Evolutionary conservation across 2,329 filamentous ascomycete species (phyloP).

Genomic region (Venturia carpophila): DNA sequence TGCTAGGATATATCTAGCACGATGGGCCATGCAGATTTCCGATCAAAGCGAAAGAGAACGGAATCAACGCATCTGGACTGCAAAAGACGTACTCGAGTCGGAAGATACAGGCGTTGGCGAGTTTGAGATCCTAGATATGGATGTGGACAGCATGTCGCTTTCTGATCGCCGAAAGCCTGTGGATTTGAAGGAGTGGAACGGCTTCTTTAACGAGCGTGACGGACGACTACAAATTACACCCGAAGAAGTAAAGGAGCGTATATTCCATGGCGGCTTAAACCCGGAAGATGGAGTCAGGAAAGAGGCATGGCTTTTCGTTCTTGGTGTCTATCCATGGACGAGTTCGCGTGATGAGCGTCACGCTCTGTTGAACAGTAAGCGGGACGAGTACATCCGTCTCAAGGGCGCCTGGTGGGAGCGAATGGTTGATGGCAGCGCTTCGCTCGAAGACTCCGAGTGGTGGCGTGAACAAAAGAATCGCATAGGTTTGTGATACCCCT

Average conservation of each 20-base stretch:
- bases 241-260: conserved; percentile 92
- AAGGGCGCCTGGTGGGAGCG: conserved; percentile 97
- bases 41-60: conserved; percentile 90
- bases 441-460: conserved; percentile 80
- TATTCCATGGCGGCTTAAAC: conserved; percentile 90
- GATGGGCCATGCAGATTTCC: conserved; percentile 98
- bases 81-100: conserved; percentile 82
- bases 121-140: conserved; percentile 83
- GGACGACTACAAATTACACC: conserved; percentile 71
- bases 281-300: conserved; percentile 86
- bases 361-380: conserved; percentile 71
- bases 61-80: conserved; percentile 84
- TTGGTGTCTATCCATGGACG: conserved; percentile 90
- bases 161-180: conserved; percentile 71
- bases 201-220: conserved; percentile 69
- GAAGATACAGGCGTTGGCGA: conserved; percentile 93
- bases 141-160: conserved; percentile 63
- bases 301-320: conserved; percentile 90
- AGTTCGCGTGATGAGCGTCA: conserved; percentile 79
- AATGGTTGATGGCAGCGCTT: conserved; percentile 72
- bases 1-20: conserved; percentile 82
- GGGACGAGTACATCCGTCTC: conserved; percentile 88
- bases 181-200: conserved; percentile 79
- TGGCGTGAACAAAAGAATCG: conserved; percentile 91
- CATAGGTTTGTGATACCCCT: conserved; percentile 61